Evolutionary conservation across 495 filamentous ascomycete species (phyloP), one percentile per base, ranked within the genome.

Genomic region (Aspergillus conjunctus): DNA sequence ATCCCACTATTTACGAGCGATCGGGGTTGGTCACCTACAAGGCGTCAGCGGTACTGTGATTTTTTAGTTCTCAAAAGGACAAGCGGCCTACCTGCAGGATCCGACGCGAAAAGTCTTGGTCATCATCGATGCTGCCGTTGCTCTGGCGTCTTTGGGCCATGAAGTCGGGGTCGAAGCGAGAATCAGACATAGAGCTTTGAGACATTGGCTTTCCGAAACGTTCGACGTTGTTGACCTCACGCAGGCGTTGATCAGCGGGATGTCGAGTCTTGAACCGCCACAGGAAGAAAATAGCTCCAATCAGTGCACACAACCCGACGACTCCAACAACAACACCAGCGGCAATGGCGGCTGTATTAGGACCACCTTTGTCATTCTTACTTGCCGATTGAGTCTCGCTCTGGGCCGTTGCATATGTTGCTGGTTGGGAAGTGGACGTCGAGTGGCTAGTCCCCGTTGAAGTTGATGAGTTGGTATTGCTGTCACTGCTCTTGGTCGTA

Each of bases 81-180:
- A 26, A 17, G 45, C 7, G 56, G 1, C 83, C 58, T 79, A 94
- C 94, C 86, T 94, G 91, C 70, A 98, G 81, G 73, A 98, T 96
- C 68, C 89, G 89, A 73, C 94, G 85, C 59, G 94, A 97, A 77
- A 97, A 98, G 74, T 98, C 94, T 72, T 95, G 86, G 76, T 97
- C 94, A 71, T 98, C 95, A 66, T 93, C 93, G 70, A 98, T 98
- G 77, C 93, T 97, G 65, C 93, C 94, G 74, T 93, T 91, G 75
- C 94, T 98, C 78, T 93, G 87, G 72, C 94, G 85, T 68, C 92
- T 82, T 64, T 94, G 86, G 58, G 86, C 85, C 87, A 97, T 90
- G 57, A 81, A 83, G 51, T 88, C 86, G 21, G 93, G 91, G 63
- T 98, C 94, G 60, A 97, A 88, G 21, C 95, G 85, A 46, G 89